Evolutionary conservation across 164 flowering plant genomes (phyloP), one percentile per base, ranked within the genome.

Genomic region (Umbilicus rupestris): DNA sequence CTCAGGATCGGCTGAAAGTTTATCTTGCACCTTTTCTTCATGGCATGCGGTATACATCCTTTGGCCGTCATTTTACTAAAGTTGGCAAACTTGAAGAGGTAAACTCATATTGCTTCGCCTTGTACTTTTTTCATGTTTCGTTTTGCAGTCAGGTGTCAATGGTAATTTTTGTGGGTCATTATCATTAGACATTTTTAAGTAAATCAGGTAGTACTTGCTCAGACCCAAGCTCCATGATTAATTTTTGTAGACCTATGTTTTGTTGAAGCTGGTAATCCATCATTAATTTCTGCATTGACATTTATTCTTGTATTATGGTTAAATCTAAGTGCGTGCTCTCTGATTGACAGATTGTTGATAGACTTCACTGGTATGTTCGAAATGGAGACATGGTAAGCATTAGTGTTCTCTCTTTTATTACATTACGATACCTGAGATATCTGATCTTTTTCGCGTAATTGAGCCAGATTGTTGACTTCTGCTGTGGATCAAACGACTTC

Each of bases 51-150:
- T 92, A 95, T 73, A 84, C 99, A 41, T 95, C 99, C 22, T 90
- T 78, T 75, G 97, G 99, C 62, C 99, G 99, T 42, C 97, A 95
- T 77, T 95, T 95, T 68, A 95, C 99, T 8, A 87, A 92, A 69
- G 76, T 75, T 62, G 89, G 86, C 35, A 95, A 92, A 77, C 92
- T 95, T 64, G 70, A 85, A 73, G 81, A 82, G 92, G 99, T 92
- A 77, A 68, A 66, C 0, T 9, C 16, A 7, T 20, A 24, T 33
- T 37, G 29, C 26, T 28, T 41, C 9, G 12, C 9, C 33, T 12
- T 55, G 19, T 26, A 28, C 6, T 28, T 55, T 11, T 28, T 1
- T 20, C 49, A 15, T 16, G 5, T 49, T 49, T 49, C 28, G 3
- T 49, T 3, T 46, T 11, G 20, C 60, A 11, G 19, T 55, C 60